Base-by-base conservation (phyloP, 2,329 filamentous ascomycete species). In the Xylaria sp. region DNA sequence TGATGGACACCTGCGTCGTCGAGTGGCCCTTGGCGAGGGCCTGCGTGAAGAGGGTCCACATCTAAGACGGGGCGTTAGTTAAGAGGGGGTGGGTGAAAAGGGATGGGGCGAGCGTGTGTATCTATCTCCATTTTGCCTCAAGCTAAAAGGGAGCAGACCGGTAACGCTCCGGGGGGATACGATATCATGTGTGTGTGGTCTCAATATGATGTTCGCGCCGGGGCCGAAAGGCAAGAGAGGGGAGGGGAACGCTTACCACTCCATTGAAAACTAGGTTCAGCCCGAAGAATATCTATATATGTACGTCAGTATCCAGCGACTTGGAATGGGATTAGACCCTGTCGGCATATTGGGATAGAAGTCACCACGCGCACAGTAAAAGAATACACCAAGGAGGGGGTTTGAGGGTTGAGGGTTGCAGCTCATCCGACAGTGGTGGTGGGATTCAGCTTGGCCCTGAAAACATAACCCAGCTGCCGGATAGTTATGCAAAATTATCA, bases 41-140 rank as follows among this genome's bases (percentile, higher is more conserved):
- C 45, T 84, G 82, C 6, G 90, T 93, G 75, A 92, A 93, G 44
- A 93, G 81, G 0, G 87, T 85, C 90, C 90, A 93, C 90, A 93
- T 93, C 72, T 84, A 42, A 3, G 13, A 19, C 37, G 19, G 46
- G 56, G 26, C 54, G 43, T 50, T 34, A 39, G 50, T 48, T 50
- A 54, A 40, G 18, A 17, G 11, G 13, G 9, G 16, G 21, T 22
- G 19, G 20, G 16, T 7, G 7, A 19, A 29, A 44, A 11, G 16
- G 19, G 40, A 55, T 46, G 22, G 52, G 38, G n/a, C 49, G 54
- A 40, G 7, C 39, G 50, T 40, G 16, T 7, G 29, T 13, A 34
- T 34, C 11, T 3, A n/a, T n/a, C n/a, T n/a, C n/a, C n/a, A n/a
- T n/a, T n/a, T n/a, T n/a, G n/a, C n/a, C n/a, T n/a, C n/a, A n/a